phyloP scores from a whole-genome alignment of 345 rosid species.

The Mercurialis annua region DNA sequence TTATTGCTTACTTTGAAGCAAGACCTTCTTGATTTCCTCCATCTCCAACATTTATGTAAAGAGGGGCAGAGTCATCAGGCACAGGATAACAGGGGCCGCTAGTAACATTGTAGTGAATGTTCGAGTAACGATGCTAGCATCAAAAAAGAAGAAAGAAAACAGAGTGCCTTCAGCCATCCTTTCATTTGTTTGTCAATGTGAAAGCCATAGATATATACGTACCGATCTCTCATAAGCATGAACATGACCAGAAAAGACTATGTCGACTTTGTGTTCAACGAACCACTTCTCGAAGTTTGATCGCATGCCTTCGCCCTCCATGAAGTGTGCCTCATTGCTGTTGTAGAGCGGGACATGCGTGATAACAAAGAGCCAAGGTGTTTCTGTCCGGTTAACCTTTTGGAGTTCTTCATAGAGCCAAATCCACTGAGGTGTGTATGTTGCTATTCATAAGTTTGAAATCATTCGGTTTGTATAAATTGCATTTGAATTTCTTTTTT shows the following conservation, averaged over 20 bases:
- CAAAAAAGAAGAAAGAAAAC: too few species aligned
- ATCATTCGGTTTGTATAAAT: too few species aligned
- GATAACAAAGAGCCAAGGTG: slow-evolving; percentile 94
- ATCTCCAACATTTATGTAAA: slow-evolving; percentile 88
- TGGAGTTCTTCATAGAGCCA: slow-evolving; percentile 71
- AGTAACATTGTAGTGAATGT: slow-evolving; percentile 62
- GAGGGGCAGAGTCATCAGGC: slow-evolving; percentile 78
- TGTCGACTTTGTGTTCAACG: slow-evolving; percentile 58
- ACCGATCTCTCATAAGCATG: slow-evolving; percentile 99
- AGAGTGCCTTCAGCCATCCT: too few species aligned
- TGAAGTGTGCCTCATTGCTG: slow-evolving; percentile 83
- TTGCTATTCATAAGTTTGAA: slow-evolving; percentile 49
- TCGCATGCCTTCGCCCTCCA: slow-evolving; percentile 96
- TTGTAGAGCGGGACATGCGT: slow-evolving; percentile 86
- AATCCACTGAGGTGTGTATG: slow-evolving; percentile 77
- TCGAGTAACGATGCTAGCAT: slow-evolving; percentile 9
- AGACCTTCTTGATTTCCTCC: slow-evolving; percentile 98
- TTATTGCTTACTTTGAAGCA: slow-evolving; percentile 64
- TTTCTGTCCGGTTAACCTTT: slow-evolving; percentile 82
- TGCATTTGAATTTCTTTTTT: too few species aligned
- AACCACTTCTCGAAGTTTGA: slow-evolving; percentile 79
- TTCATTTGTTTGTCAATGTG: too few species aligned
- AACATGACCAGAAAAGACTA: slow-evolving; percentile 92
- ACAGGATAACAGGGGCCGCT: slow-evolving; percentile 59
- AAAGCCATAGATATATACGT: slow-evolving; percentile 17